Percentiles rank a stretch among this genome's conserved stretches.
These are phyloP conservation scores for Cordyceps tenuipes DNA, from an alignment of 2,329 filamentous ascomycete genomes.

Conservation along the genomic window DNA sequence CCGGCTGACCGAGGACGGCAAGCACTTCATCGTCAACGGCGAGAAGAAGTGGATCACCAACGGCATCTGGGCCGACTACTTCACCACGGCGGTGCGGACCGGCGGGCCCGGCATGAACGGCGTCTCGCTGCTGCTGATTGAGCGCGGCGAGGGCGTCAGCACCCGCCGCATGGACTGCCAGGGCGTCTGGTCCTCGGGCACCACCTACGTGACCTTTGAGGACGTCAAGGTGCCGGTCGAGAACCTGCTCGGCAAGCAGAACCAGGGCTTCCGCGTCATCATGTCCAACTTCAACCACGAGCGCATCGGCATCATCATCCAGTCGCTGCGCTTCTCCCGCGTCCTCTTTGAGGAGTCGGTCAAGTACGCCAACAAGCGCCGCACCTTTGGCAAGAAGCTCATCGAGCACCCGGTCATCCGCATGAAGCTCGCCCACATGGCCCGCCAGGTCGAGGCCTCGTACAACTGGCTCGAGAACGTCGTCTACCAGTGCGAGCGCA, in stretches of 20 bases:
- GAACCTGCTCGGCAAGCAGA: slow-evolving; percentile 95
- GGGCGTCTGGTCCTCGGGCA: slow-evolving; percentile 90
- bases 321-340: slow-evolving; percentile 88
- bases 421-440: slow-evolving; percentile 97
- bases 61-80: slow-evolving; percentile 94
- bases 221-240: slow-evolving; percentile 99
- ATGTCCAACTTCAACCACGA: slow-evolving; percentile 99
- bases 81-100: slow-evolving; percentile 92
- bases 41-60: slow-evolving; percentile 99
- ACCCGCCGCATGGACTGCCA: slow-evolving; percentile 98
- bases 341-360: slow-evolving; percentile 96
- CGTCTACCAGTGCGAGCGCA: slow-evolving; percentile 85
- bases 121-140: slow-evolving; percentile 82
- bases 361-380: slow-evolving; percentile 95
- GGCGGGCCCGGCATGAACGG: slow-evolving; percentile 87
- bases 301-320: slow-evolving; percentile 96
- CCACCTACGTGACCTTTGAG: slow-evolving; percentile 96
- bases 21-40: slow-evolving; percentile 98
- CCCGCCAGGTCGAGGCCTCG: slow-evolving; percentile 92
- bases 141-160: slow-evolving; percentile 79
- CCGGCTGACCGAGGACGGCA: slow-evolving; percentile 88
- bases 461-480: slow-evolving; percentile 96
- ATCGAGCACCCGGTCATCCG: slow-evolving; percentile 97
- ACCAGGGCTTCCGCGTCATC: slow-evolving; percentile 96
- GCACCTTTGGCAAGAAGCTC: slow-evolving; percentile 92